phyloP scores from a whole-genome alignment of 345 rosid species.

The Hevea brasiliensis region DNA sequence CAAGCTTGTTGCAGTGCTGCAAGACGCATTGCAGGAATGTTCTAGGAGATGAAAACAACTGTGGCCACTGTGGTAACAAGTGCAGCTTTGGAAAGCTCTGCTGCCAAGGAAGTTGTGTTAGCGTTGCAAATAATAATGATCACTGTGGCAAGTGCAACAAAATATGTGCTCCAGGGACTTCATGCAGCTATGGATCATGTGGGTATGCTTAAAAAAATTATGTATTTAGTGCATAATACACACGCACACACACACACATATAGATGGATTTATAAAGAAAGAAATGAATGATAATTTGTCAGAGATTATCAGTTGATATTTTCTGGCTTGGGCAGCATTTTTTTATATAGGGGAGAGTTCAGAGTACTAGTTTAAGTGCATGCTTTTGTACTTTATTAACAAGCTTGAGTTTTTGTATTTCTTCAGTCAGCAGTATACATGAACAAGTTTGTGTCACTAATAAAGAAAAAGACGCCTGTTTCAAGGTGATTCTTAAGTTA shows the following conservation, averaged over 20 bases:
- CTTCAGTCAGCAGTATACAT: not conserved
- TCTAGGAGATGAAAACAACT: constrained; percentile 55
- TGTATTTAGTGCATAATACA: not conserved
- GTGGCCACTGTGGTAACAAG: constrained; percentile 54
- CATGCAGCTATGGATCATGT: constrained; percentile 57
- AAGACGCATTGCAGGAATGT: constrained; percentile 65
- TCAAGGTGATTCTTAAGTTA: not conserved
- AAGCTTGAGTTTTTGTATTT: not conserved
- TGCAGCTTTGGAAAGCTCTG: constrained; percentile 57
- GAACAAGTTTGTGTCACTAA: not conserved
- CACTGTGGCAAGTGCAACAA: constrained; percentile 64
- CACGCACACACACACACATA: not conserved
- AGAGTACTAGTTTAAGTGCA: not conserved
- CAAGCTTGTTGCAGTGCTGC: constrained; percentile 63
- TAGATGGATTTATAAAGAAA: not conserved
- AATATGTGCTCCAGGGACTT: constrained; percentile 41
- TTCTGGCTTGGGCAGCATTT: not conserved
- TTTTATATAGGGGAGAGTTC: not conserved
- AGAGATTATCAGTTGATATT: not conserved
- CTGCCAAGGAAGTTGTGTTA: constrained; percentile 51
- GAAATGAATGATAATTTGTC: not conserved
- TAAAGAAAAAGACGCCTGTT: not conserved
- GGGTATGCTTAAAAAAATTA: constrained; percentile 54
- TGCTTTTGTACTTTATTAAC: not conserved
- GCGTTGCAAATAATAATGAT: constrained; percentile 26